These are phyloP conservation scores for Coniochaeta sp. DNA, from an alignment of 2,329 filamentous ascomycete genomes.

Conservation along the genomic window DNA sequence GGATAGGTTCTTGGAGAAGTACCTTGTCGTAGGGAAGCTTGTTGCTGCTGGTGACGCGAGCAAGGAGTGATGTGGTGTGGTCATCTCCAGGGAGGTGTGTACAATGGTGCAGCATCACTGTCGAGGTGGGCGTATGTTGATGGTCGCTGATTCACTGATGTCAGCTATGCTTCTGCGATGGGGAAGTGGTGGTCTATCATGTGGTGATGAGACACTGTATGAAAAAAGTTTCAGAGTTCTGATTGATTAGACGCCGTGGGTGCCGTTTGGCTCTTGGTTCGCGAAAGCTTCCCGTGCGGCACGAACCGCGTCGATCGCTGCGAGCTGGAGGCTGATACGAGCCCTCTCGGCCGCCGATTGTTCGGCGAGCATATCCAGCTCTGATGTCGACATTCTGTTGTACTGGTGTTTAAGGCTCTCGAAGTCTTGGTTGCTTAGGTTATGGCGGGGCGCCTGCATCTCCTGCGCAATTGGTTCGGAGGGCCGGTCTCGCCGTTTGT, in stretches of 20 bases:
- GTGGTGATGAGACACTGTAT: too few relatives aligned
- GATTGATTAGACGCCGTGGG: not conserved
- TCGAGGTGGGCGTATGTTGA: too few relatives aligned
- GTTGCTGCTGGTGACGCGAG: conserved; percentile 45
- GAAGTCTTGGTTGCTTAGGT: not conserved
- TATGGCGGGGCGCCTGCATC: not conserved
- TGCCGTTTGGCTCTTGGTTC: not conserved
- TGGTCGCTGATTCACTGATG: too few relatives aligned
- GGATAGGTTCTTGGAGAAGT: conserved; percentile 88
- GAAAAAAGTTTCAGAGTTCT: too few relatives aligned
- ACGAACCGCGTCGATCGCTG: not conserved
- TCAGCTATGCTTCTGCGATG: too few relatives aligned
- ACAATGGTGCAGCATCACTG: too few relatives aligned
- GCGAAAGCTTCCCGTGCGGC: not conserved
- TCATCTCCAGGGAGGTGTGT: not conserved
- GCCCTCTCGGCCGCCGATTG: not conserved
- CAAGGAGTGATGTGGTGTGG: conserved; percentile 8
- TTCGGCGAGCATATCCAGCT: not conserved
- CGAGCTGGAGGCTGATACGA: not conserved
- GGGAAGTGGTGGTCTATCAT: too few relatives aligned
- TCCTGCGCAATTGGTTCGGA: not conserved
- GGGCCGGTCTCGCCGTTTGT: not conserved
- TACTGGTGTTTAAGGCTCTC: not conserved
- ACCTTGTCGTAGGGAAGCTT: conserved; percentile 84
- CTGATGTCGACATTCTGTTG: not conserved